Evolutionary conservation across 2,329 filamentous ascomycete genomes (phyloP), one percentile per base, ranked within the genome.

Genomic region (Cercospora nicotianae): DNA sequence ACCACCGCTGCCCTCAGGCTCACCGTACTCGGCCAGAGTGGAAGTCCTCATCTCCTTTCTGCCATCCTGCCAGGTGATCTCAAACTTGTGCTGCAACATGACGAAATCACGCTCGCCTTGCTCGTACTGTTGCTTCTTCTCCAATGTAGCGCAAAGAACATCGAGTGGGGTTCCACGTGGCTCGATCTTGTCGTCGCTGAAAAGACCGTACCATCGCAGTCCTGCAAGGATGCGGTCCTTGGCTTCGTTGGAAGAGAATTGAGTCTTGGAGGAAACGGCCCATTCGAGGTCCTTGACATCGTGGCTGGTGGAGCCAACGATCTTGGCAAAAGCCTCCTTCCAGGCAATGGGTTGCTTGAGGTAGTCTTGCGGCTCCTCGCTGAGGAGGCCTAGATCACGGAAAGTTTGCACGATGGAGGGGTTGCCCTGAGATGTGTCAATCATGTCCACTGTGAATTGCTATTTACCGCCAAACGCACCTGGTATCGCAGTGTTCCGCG

Each of bases 71-170:
- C 90, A 84, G 85, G 95, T 91, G 73, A 96, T 92, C 78, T 89
- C 89, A 79, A 96, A 96, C 83, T 88, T 90, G 84, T 92, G 90
- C 83, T 93, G 91, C 33, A 93, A 86, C 82, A 87, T 85, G 65
- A 95, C 91, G 72, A 96, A 84, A 80, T 96, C 93, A 68, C 93
- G 90, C 87, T 97, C 93, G 69, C 87, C 90, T 75, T 90, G 84
- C 77, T 87, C 90, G 80, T 90, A 97, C 81, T 91, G 87, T 92
- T 96, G 96, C 88, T 96, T 96, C 85, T 91, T 83, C 85, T 96
- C 93, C 31, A 97, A 87, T 3, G 89, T 91, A 33, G 92, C 92
- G 83, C 93, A 97, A 45, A 97, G 88, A n/a, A 91, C 94, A 80
- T 97, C 94, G 26, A 97, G 87, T 3, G 93, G 91, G 83, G 92